Conservation (phyloP, 805 yeast species). For the Wickerhamiella sorbophila region DNA sequence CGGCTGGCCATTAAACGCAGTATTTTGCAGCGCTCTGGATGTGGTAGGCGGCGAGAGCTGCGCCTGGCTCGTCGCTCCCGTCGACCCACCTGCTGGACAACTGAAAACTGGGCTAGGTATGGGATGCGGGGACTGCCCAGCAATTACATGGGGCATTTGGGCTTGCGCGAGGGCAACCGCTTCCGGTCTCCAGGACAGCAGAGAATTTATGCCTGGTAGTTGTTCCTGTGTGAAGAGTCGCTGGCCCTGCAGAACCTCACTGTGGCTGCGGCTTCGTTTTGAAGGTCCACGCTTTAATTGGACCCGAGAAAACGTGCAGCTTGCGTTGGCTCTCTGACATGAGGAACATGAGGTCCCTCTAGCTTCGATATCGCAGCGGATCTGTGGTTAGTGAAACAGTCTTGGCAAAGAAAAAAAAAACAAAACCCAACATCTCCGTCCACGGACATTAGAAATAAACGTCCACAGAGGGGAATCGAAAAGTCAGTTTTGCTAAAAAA, state of each 20-base stretch:
- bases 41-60: background rate
- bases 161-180: background rate
- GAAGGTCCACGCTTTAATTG: conserved; percentile 53
- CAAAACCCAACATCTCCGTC: too few species aligned
- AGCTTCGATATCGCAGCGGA: conserved; percentile 28
- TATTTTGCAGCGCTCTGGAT: background rate
- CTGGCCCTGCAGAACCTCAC: conserved; percentile 5
- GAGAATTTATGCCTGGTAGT: conserved; percentile 10
- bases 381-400: conserved; percentile 22
- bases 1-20: background rate
- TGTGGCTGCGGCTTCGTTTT: conserved; percentile 28
- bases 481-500: too few species aligned
- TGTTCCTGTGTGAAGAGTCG: conserved; percentile 1
- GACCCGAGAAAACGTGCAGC: conserved; percentile 40
- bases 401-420: too few species aligned
- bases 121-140: background rate
- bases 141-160: background rate
- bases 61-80: background rate
- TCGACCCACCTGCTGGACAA: background rate
- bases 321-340: conserved; percentile 37
- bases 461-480: too few species aligned
- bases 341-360: conserved; percentile 31
- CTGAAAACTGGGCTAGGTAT: background rate
- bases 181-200: conserved; percentile 9
- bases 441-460: too few species aligned